These are phyloP conservation scores for Pythium phragmiticola DNA, from an alignment of 352 stramenopile genomes.

Conservation along the genomic window DNA sequence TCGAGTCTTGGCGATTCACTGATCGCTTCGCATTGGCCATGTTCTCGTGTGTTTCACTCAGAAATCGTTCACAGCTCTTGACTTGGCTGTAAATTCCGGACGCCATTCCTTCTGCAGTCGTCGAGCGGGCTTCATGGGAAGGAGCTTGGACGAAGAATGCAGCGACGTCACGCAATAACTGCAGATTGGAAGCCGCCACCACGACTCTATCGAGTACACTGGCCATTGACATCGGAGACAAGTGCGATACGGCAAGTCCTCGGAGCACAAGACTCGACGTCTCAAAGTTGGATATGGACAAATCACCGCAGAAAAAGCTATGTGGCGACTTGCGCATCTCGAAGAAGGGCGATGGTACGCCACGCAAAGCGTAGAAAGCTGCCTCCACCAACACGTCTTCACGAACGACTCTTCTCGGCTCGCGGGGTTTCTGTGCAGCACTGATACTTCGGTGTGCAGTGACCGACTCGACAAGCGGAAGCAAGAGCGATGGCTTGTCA, in stretches of 20 bases:
- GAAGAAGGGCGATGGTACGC: constrained; percentile 53
- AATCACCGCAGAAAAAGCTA: constrained; percentile 34
- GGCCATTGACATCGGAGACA: constrained; percentile 45
- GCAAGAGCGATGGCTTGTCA: constrained; percentile 10
- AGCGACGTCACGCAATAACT: constrained; percentile 49
- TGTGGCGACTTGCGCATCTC: constrained; percentile 24
- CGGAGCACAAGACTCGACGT: constrained; percentile 16
- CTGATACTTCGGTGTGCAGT: constrained; percentile 3
- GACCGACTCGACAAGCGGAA: constrained; percentile 6
- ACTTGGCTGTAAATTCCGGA: constrained; percentile 41
- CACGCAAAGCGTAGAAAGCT: constrained; percentile 57
- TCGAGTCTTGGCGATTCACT: not conserved
- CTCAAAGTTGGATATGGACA: constrained; percentile 26
- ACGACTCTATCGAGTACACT: constrained; percentile 36
- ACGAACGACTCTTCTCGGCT: constrained; percentile 37
- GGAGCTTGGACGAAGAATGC: constrained; percentile 21
- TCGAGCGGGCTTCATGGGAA: constrained; percentile 9
- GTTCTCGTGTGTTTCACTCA: constrained; percentile 6
- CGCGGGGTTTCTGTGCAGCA: not conserved
- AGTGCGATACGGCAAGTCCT: constrained; percentile 39
- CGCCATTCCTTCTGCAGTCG: constrained; percentile 49
- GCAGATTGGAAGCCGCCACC: constrained; percentile 39
- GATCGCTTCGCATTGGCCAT: not conserved
- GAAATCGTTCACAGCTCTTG: constrained; percentile 16
- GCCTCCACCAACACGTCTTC: constrained; percentile 49